A percentile compares a stretch with the other conserved stretches of the same genome.
These are phyloP conservation scores for Arachnopeziza araneosa DNA, from an alignment of 2,329 filamentous ascomycete genomes.

Conservation along the genomic window DNA sequence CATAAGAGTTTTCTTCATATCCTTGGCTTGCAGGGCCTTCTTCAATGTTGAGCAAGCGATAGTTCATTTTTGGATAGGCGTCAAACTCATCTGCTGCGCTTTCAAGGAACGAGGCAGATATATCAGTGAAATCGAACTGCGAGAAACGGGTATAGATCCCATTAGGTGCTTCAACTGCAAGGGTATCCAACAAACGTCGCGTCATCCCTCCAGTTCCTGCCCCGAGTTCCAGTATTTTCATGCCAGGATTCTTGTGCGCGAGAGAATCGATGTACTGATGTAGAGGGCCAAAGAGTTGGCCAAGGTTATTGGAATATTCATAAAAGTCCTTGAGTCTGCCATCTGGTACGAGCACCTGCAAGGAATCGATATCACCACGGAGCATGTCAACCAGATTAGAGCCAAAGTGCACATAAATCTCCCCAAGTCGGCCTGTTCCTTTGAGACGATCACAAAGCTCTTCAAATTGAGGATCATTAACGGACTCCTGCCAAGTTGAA, in stretches of 20 bases:
- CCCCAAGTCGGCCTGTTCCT: too few relatives aligned
- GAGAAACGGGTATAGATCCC: not conserved
- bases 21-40: constrained; percentile 14
- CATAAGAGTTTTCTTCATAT: constrained; percentile 11
- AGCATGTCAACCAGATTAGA: not conserved
- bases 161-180: not conserved
- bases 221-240: constrained; percentile 22
- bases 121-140: constrained; percentile 29
- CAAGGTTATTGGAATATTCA: constrained; percentile 2
- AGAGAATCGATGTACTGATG: too few relatives aligned
- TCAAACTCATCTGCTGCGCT: constrained; percentile 21
- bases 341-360: constrained; percentile 10
- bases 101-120: constrained; percentile 33
- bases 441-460: too few relatives aligned
- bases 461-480: too few relatives aligned
- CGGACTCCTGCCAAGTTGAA: too few relatives aligned
- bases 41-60: constrained; percentile 21
- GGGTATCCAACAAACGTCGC: constrained; percentile 1
- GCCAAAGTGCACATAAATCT: too few relatives aligned
- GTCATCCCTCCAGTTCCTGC: constrained; percentile 19
- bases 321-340: constrained; percentile 10
- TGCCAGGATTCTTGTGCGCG: constrained; percentile 15
- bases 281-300: not conserved
- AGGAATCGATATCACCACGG: not conserved
- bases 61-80: constrained; percentile 22